Evolutionary conservation across 2,329 filamentous ascomycete genomes (phyloP).

Genomic region (Ceratocystis harringtonii): DNA sequence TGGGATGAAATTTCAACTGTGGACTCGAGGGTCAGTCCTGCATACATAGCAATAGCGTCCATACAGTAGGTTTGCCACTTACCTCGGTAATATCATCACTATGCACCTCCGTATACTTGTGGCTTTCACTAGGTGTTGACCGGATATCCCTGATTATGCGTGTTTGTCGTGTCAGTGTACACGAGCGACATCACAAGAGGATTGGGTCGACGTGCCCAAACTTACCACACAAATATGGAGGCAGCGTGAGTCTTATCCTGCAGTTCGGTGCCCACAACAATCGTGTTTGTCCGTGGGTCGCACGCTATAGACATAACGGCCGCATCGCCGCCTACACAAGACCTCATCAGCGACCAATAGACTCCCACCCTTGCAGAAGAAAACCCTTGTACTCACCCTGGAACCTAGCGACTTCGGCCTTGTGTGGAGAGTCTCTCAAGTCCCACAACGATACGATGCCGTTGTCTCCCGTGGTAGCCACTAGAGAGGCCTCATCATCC

Average conservation of each 20-base stretch:
- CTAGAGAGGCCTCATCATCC: slow-evolving; percentile 35
- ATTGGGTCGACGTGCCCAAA: neutral
- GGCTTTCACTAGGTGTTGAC: slow-evolving; percentile 30
- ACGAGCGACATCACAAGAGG: neutral
- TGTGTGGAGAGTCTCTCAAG: slow-evolving; percentile 32
- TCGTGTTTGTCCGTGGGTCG: slow-evolving; percentile 37
- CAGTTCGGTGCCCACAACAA: slow-evolving; percentile 61
- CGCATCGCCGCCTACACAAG: slow-evolving; percentile 19
- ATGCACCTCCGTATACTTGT: slow-evolving; percentile 49
- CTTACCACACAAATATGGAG: slow-evolving; percentile 46
- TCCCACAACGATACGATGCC: slow-evolving; percentile 55
- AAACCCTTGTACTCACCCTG: slow-evolving; percentile 24
- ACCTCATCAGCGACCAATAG: neutral
- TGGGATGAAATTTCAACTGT: slow-evolving; percentile 40
- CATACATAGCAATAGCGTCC: neutral
- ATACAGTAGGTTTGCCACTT: slow-evolving; percentile 2
- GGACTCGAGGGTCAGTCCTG: neutral
- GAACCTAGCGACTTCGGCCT: slow-evolving; percentile 31
- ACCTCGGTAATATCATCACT: slow-evolving; percentile 51
- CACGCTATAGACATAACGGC: slow-evolving; percentile 53
- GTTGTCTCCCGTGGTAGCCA: slow-evolving; percentile 59
- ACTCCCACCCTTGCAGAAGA: neutral
- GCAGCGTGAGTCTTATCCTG: slow-evolving; percentile 46
- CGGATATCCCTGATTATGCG: slow-evolving; percentile 39
- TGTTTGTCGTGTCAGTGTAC: neutral